These are phyloP conservation scores for Spathaspora sp. DNA, from an alignment of 805 yeast genomes.

Conservation along the genomic window DNA sequence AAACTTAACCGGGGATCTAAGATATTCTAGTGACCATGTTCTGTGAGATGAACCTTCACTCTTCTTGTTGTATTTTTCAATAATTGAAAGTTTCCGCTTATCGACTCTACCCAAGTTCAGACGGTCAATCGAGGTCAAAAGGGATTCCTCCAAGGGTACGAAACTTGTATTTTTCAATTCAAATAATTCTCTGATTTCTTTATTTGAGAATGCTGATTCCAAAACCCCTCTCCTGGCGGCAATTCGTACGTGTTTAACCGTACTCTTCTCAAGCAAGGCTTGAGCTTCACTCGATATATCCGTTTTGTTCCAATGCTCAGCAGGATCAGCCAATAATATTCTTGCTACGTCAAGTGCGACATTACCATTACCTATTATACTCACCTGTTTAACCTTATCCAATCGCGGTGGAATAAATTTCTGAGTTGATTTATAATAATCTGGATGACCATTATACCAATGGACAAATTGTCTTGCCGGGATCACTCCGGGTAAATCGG, in stretches of 20 bases:
- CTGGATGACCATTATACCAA: slow-evolving; percentile 95
- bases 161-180: slow-evolving; percentile 47
- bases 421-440: slow-evolving; percentile 32
- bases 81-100: slow-evolving; percentile 62
- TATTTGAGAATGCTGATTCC: slow-evolving; percentile 87
- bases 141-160: slow-evolving; percentile 29
- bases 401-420: slow-evolving; percentile 49
- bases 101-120: slow-evolving; percentile 45
- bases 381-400: slow-evolving; percentile 56
- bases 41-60: background rate
- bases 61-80: slow-evolving; percentile 44
- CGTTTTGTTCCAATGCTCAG: slow-evolving; percentile 57
- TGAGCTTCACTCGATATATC: slow-evolving; percentile 71
- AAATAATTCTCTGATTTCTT: slow-evolving; percentile 83
- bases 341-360: slow-evolving; percentile 92
- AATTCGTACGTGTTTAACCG: slow-evolving; percentile 62
- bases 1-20: slow-evolving; percentile 59
- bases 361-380: slow-evolving; percentile 94
- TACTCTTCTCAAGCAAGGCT: slow-evolving; percentile 45
- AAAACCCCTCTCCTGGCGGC: slow-evolving; percentile 84
- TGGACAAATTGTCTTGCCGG: slow-evolving; percentile 86
- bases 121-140: slow-evolving; percentile 22
- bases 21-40: slow-evolving; percentile 67
- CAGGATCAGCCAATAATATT: slow-evolving; percentile 57
- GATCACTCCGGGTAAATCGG: slow-evolving; percentile 59